Evolutionary conservation across 345 rosid species (phyloP).

Genomic region (Eucalyptus curtisii): DNA sequence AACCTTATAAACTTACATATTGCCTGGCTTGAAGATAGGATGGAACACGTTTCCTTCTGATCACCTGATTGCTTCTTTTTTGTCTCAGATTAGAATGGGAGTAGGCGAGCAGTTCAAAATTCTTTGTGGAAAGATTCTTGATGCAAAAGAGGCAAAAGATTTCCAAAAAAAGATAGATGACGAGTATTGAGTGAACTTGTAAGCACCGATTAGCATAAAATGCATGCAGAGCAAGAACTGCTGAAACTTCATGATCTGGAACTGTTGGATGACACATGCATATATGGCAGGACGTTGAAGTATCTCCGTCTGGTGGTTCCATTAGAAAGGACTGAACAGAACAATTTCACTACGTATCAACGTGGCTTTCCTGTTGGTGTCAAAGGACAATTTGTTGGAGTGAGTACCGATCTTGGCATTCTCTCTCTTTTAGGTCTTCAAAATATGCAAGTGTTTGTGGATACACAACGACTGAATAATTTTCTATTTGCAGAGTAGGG

Average conservation of each 20-base stretch:
- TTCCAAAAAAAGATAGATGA: constrained; percentile 75
- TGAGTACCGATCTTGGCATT: constrained; percentile 8
- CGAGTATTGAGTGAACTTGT: constrained; percentile 82
- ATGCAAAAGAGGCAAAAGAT: constrained; percentile 41
- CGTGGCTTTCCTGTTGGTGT: constrained; percentile 60
- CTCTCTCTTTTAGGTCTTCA: background rate
- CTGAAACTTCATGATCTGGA: background rate
- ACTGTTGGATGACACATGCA: background rate
- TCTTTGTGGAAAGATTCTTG: constrained; percentile 30
- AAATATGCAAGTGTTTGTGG: background rate
- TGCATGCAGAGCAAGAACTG: background rate
- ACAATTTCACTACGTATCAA: constrained; percentile 28
- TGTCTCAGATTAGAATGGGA: constrained; percentile 68
- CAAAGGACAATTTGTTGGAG: constrained; percentile 46
- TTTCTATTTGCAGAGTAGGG: constrained; percentile 43
- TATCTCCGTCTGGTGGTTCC: constrained; percentile 68
- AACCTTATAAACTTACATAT: background rate
- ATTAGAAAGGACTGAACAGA: constrained; percentile 30
- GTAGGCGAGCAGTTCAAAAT: constrained; percentile 47
- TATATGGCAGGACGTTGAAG: constrained; percentile 47
- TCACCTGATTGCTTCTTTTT: background rate
- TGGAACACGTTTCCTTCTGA: background rate
- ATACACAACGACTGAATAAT: background rate
- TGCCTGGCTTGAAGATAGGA: background rate
- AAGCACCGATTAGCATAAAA: background rate